phyloP scores from a whole-genome alignment of 78 protist genomes.

The Dictyostelium brefeldianum region DNA sequence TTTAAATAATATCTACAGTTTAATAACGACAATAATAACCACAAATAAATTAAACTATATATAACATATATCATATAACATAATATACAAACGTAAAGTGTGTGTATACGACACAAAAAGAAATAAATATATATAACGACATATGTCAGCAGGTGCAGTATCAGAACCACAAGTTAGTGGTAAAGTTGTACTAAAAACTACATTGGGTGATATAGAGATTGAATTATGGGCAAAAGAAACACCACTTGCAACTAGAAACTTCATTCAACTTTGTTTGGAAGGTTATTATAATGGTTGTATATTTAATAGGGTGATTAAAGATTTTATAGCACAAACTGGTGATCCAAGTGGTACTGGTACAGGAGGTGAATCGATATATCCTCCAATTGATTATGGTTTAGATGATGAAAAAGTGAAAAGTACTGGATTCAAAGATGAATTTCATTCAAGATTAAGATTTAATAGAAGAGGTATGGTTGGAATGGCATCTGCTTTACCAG shows the following conservation, averaged over 20 bases:
- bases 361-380: constrained; percentile 92
- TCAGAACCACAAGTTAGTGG: constrained; percentile 93
- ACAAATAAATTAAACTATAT: neutral
- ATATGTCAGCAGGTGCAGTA: neutral
- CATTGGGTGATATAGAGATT: constrained; percentile 92
- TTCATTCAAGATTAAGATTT: constrained; percentile 90
- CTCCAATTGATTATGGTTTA: neutral
- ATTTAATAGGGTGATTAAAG: constrained; percentile 94
- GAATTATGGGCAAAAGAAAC: constrained; percentile 96
- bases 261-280: constrained; percentile 91
- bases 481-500: constrained; percentile 73
- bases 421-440: constrained; percentile 92
- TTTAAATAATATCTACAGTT: no score
- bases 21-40: neutral
- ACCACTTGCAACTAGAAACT: constrained; percentile 92
- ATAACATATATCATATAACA: no score
- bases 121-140: neutral
- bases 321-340: constrained; percentile 95
- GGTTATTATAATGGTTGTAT: constrained; percentile 93
- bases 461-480: constrained; percentile 86
- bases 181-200: constrained; percentile 92
- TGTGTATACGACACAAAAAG: neutral
- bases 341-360: constrained; percentile 97
- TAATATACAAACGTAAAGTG: neutral
- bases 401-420: constrained; percentile 45